Evolutionary conservation across 768 basidiomycete genomes (phyloP), one percentile per base, ranked within the genome.

Genomic region (Boletus subparvulus): DNA sequence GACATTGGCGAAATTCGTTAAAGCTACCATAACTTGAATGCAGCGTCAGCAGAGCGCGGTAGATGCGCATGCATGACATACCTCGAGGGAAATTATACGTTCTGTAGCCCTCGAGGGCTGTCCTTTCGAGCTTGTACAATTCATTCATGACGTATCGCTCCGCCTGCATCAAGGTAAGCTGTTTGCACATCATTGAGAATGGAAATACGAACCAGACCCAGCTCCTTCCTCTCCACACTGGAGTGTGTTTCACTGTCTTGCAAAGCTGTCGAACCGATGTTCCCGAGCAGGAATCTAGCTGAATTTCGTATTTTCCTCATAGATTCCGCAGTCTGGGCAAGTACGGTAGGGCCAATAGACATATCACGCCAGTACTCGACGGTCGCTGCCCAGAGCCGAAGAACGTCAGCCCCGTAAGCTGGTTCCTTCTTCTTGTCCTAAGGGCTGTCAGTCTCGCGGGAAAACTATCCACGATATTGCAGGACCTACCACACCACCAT

Each of bases 321-420:
- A 0, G 83, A 83, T 64, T 94, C 90, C 0, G 83, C 81, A 1
- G 87, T 81, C 65, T 94, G 89, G 0, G 83, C 75, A 28, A 98
- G 79, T 16, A 90, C 83, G 0, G 80, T 86, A 1, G 86, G 83
- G 0, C 96, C 91, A 50, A 98, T 87, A 7, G 89, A 83, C 74
- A 91, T 90, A 70, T 98, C 96, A 28, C 84, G 82, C 73, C 90
- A 87, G 65, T 92, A 96, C 62, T 97, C 94, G 24, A 92, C 87
- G 0, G 90, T 88, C 3, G 94, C 95, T 11, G 83, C 90, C 96
- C 96, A 99, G 8, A 96, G 76, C 8, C 96, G 83, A 33, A 98
- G 79, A 2, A 88, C 81, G 65, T 98, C 95, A 9, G 90, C 79
- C 2, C 96, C 95, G 69, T 93, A 91, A 0, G 83, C 86, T 0